These are phyloP conservation scores for Aschersonia sp. DNA, from an alignment of 2,329 filamentous ascomycete genomes.

Conservation along the genomic window DNA sequence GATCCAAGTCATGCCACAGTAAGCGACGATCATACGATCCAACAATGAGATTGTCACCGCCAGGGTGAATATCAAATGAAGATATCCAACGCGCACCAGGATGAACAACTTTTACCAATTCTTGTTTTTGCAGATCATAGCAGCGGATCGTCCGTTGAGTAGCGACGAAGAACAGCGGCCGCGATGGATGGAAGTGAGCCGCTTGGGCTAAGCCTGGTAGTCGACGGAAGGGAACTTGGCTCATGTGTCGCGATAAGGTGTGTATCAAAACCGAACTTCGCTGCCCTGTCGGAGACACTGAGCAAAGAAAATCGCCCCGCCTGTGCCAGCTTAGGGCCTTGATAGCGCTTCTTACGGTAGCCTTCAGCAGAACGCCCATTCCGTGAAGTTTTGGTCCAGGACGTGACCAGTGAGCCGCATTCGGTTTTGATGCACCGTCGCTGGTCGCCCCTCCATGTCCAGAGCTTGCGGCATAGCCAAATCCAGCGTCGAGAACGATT, in stretches of 20 bases:
- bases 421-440: conserved; percentile 52
- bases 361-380: conserved; percentile 64
- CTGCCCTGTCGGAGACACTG: conserved; percentile 70
- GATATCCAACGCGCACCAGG: conserved; percentile 91
- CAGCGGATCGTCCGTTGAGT: conserved; percentile 86
- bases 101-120: conserved; percentile 83
- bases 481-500: conserved; percentile 73
- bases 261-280: conserved; percentile 81
- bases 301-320: conserved; percentile 85
- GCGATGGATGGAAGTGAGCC: conserved; percentile 85
- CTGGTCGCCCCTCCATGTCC: conserved; percentile 25
- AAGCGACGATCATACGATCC: conserved; percentile 88
- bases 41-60: conserved; percentile 86
- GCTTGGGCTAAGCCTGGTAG: conserved; percentile 66
- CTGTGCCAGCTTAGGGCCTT: conserved; percentile 92
- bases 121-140: conserved; percentile 85
- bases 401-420: conserved; percentile 69
- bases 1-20: conserved; percentile 92
- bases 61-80: conserved; percentile 82
- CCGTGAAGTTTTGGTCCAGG: conserved; percentile 61
- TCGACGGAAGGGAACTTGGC: conserved; percentile 81
- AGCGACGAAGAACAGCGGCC: conserved; percentile 89
- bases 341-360: conserved; percentile 64
- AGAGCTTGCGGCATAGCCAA: conserved; percentile 71
- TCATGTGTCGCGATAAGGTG: conserved; percentile 86